These are phyloP conservation scores for Ophiostoma perfectum DNA, from an alignment of 2,329 filamentous ascomycete species.

Conservation along the genomic window DNA sequence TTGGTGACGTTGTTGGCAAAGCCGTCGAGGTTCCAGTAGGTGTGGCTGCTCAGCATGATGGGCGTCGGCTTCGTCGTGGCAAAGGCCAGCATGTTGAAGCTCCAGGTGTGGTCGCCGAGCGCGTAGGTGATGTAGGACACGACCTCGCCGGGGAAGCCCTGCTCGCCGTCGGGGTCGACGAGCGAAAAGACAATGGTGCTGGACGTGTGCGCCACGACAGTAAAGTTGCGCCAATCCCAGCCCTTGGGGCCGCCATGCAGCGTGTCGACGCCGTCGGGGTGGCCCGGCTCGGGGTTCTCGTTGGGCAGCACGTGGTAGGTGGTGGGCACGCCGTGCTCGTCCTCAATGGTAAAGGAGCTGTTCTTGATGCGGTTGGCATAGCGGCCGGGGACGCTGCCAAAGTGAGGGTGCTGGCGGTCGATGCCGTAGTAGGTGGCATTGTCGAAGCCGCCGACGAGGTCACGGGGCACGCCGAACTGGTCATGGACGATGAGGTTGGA, in stretches of 20 bases:
- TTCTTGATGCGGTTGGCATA: conserved; percentile 81
- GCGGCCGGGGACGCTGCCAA: conserved; percentile 66
- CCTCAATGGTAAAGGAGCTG: conserved; percentile 64
- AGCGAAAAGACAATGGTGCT: conserved; percentile 70
- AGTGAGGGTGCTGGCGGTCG: conserved; percentile 63
- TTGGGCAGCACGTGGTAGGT: conserved; percentile 57
- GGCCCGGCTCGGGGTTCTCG: conserved; percentile 50
- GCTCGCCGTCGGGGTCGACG: conserved; percentile 64
- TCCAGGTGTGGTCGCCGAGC: conserved; percentile 60
- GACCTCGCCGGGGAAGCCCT: conserved; percentile 76
- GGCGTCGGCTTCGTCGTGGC: conserved; percentile 70
- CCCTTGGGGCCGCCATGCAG: conserved; percentile 65
- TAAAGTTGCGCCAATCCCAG: conserved; percentile 76
- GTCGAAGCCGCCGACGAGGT: conserved; percentile 69
- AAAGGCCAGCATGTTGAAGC: conserved; percentile 66
- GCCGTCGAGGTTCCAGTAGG: conserved; percentile 79
- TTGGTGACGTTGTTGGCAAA: conserved; percentile 67
- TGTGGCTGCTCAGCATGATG: conserved; percentile 71
- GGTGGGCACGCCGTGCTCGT: conserved; percentile 32
- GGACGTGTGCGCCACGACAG: conserved; percentile 61
- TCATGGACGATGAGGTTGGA: conserved; percentile 67
- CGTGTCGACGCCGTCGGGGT: conserved; percentile 54
- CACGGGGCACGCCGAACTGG: conserved; percentile 60
- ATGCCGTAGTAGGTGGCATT: conserved; percentile 65
- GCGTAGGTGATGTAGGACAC: conserved; percentile 70